phyloP scores from a whole-genome alignment of 129 eudicot genomes.

The Cynara cardunculus region DNA sequence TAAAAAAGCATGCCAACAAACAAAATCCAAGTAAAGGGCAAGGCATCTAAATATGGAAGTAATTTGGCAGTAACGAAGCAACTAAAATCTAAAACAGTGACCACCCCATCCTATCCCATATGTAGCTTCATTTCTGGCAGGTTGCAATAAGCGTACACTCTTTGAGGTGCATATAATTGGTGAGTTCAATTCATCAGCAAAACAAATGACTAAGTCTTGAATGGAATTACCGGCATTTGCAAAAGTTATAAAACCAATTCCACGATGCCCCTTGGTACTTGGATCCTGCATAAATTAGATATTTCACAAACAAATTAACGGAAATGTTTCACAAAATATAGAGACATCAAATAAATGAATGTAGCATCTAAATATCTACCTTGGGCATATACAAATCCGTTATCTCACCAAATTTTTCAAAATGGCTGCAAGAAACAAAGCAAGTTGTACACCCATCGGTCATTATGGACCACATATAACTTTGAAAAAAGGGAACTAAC shows the following conservation, averaged over 20 bases:
- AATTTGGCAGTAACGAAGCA: neutral
- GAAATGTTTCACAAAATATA: neutral
- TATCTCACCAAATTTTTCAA: constrained; percentile 87
- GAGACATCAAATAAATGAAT: neutral
- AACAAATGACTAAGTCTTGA: neutral
- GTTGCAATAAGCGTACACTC: neutral
- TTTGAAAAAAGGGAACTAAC: neutral
- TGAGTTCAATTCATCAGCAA: neutral
- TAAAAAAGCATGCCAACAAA: too few relatives aligned
- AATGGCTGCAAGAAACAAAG: constrained; percentile 61
- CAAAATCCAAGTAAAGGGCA: neutral
- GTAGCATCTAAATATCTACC: constrained; percentile 35
- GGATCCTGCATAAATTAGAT: constrained; percentile 64
- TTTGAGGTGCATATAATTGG: neutral
- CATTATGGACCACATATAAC: constrained; percentile 5
- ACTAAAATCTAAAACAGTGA: neutral
- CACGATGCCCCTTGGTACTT: constrained; percentile 90
- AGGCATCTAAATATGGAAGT: neutral
- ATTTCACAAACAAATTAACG: neutral
- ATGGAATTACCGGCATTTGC: constrained; percentile 64
- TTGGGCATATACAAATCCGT: constrained; percentile 98
- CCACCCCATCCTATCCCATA: too few relatives aligned
- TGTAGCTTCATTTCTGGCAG: too few relatives aligned
- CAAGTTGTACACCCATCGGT: neutral
- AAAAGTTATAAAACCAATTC: constrained; percentile 97